Conservation (phyloP, 176 grass and related monocot species). For the Lolium rigidum region DNA sequence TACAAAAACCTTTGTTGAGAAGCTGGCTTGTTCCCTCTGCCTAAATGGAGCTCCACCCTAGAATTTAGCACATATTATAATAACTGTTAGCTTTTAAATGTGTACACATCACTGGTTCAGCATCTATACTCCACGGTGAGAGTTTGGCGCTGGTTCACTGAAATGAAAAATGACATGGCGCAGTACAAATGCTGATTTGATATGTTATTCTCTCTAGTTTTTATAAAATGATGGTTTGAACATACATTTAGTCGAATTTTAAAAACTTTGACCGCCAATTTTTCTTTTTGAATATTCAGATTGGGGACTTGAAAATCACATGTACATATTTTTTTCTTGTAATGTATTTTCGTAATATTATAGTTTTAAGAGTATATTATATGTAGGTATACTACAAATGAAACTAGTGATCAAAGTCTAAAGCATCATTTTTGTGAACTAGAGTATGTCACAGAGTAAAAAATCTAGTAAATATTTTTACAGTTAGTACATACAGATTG, state of each 20-base stretch:
- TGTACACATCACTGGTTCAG: background rate
- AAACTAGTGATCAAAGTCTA: background rate
- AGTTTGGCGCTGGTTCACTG: background rate
- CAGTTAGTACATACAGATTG: background rate
- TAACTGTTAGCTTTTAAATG: background rate
- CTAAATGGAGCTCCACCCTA: conserved; percentile 40
- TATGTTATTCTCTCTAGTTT: background rate
- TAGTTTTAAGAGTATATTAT: background rate
- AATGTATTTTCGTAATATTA: background rate
- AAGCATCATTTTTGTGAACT: background rate
- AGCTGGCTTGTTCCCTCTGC: conserved; percentile 44
- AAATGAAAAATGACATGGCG: conserved; percentile 5
- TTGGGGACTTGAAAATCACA: background rate
- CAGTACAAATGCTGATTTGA: background rate
- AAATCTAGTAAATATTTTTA: background rate
- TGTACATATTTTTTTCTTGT: background rate
- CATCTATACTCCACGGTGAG: background rate
- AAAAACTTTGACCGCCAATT: background rate
- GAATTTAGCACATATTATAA: background rate
- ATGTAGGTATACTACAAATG: background rate
- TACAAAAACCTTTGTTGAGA: conserved; percentile 42
- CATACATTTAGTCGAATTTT: background rate
- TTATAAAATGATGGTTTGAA: background rate
- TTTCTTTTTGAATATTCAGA: background rate
- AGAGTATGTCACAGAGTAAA: background rate